A percentile compares a stretch with the other conserved stretches of the same genome.
Conservation (phyloP, 2,329 filamentous ascomycete species). For the Botrytis hyacinthi region DNA sequence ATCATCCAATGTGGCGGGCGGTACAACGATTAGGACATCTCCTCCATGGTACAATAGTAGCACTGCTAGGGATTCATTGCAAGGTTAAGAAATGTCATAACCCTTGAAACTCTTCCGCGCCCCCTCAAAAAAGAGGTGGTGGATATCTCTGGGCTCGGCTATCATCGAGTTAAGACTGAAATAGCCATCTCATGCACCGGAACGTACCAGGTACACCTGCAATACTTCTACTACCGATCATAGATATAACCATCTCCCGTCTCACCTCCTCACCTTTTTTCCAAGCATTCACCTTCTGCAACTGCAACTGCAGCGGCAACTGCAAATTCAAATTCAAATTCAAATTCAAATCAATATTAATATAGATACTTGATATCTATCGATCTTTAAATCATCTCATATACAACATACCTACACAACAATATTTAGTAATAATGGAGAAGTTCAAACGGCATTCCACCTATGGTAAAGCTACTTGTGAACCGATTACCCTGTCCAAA, state of each 20-base stretch:
- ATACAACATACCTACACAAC: not conserved
- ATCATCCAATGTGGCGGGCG: not conserved
- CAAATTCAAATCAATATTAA: no score
- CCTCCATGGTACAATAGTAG: not conserved
- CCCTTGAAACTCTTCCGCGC: constrained; percentile 1
- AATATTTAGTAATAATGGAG: not conserved
- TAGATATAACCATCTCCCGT: constrained; percentile 13
- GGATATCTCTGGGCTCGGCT: constrained; percentile 4
- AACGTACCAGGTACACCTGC: not conserved
- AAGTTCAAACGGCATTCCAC: constrained; percentile 8
- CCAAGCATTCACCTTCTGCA: not conserved
- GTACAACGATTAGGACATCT: not conserved
- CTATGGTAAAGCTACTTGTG: constrained; percentile 15
- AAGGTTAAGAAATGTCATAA: not conserved
- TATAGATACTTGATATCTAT: not conserved
- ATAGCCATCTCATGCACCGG: not conserved
- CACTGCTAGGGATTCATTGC: not conserved
- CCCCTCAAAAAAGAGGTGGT: not conserved
- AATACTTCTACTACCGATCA: not conserved
- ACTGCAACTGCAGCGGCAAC: not conserved
- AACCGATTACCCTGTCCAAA: constrained; percentile 6
- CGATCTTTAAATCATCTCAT: not conserved
- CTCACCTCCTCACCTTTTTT: not conserved
- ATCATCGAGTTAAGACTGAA: constrained; percentile 8
- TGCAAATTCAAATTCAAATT: no score